Base-by-base conservation (phyloP, 371 early-diverging fungal species). In the Circinella umbellata region DNA sequence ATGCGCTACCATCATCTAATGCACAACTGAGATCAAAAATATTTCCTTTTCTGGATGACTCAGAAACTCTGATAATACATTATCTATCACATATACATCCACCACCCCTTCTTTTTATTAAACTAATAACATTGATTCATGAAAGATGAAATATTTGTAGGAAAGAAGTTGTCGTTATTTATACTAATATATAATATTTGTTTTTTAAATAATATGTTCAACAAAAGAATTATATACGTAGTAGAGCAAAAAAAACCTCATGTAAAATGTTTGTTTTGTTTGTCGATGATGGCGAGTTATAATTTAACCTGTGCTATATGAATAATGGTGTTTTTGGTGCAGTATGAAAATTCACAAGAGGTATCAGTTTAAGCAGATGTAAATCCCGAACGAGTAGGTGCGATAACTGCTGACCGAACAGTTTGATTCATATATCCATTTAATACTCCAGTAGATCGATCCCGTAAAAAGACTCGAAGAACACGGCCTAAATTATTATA, bases 391-490 rank as follows among this genome's bases (percentile, higher is more conserved):
- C 69, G 69, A 39, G 67, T 48, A n/a, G 69, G 73, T 17, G 73
- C 67, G 55, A 72, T 64, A 27, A 71, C 64, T 27, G 27, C 27
- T 14, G 75, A 71, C 11, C 72, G 69, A 18, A 71, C 66, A 13
- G 69, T 27, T 27, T 69, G 69, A 17, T 61, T 62, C 57, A 69
- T 37, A 35, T 64, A 66, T 46, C 63, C 46, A 17, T 51, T 8
- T 13, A 48, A n/a, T 46, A 27, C 42, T 11, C 67, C 54, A 1
- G 64, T 34, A 18, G 70, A 68, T 57, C 69, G 67, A 18, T 72
- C 72, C 69, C 83, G 74, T 39, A 83, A 66, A 14, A 77, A 68
- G 36, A 73, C 73, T 54, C 83, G 77, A 47, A 83, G 57, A 36
- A 76, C 64, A 55, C 75, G 74, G 49, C 79, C 82, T 81, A 69